A percentile compares a stretch with the other conserved stretches of the same genome.
Evolutionary conservation across 2,329 filamentous ascomycete genomes (phyloP).

Genomic region (Penicillium sclerotigenum): DNA sequence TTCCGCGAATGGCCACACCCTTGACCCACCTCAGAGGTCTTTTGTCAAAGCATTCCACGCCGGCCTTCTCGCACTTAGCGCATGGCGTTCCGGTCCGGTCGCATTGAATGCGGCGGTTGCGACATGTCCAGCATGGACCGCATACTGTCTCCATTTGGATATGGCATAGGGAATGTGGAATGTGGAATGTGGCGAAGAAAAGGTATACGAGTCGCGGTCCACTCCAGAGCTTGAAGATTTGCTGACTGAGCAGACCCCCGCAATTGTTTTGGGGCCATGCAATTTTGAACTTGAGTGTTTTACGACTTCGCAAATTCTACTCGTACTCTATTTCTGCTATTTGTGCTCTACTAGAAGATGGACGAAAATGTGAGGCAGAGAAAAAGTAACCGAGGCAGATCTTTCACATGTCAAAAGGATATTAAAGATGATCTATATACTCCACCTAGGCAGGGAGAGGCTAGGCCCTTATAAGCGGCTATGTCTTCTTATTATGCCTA

Average conservation of each 20-base stretch:
- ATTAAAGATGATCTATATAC: background rate
- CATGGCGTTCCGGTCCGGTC: constrained; percentile 31
- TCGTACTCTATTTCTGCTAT: background rate
- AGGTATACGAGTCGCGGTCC: background rate
- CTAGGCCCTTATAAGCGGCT: background rate
- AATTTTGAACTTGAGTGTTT: background rate
- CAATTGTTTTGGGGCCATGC: background rate
- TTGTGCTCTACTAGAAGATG: no score
- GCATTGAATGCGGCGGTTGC: constrained; percentile 36
- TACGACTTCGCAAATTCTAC: background rate
- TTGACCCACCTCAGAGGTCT: constrained; percentile 37
- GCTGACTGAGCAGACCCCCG: constrained; percentile 1
- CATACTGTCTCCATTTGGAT: constrained; percentile 6
- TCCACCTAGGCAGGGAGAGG: no score
- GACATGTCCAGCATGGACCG: constrained; percentile 36
- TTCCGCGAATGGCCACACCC: constrained; percentile 36
- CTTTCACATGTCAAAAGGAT: no score
- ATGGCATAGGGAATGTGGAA: background rate
- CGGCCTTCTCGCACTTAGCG: constrained; percentile 34
- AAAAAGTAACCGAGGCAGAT: background rate
- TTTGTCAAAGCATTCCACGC: constrained; percentile 33
- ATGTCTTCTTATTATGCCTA: background rate
- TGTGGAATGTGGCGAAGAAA: background rate
- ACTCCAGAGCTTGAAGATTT: background rate
- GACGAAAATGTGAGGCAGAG: no score